A percentile compares a stretch with the other conserved stretches of the same genome.
phyloP scores from a whole-genome alignment of 768 basidiomycete genomes.

The Pilatotrama ljubarskyi region DNA sequence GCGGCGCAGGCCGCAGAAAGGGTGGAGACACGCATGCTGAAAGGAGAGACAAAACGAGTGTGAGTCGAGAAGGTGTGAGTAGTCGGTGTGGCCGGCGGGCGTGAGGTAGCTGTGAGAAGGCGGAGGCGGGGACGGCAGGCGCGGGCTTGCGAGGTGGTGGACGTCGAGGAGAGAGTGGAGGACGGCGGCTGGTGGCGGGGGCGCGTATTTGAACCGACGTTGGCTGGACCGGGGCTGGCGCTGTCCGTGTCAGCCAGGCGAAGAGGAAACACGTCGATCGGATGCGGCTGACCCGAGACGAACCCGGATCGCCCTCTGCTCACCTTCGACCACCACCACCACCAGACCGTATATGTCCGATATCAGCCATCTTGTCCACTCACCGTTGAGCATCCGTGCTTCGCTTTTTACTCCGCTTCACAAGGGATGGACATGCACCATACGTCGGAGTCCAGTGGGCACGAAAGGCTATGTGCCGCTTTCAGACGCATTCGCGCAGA shows the following conservation, averaged over 20 bases:
- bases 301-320: not conserved
- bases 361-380: too few relatives aligned
- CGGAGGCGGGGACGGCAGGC: not conserved
- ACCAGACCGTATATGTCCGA: too few relatives aligned
- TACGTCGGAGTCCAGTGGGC: too few relatives aligned
- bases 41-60: constrained; percentile 14
- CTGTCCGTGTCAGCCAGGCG: not conserved
- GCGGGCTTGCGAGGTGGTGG: constrained; percentile 1
- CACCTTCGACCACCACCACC: not conserved
- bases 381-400: too few relatives aligned
- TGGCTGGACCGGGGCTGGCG: not conserved
- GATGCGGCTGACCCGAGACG: not conserved
- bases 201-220: constrained; percentile 1
- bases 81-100: constrained; percentile 16
- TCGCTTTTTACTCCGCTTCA: too few relatives aligned
- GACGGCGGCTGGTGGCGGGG: not conserved
- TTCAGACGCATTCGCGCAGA: too few relatives aligned
- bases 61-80: constrained; percentile 6
- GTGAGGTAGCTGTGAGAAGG: constrained; percentile 7
- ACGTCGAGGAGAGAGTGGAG: constrained; percentile 1
- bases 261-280: not conserved
- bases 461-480: too few relatives aligned
- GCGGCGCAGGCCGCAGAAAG: constrained; percentile 14
- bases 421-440: too few relatives aligned
- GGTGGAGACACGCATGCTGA: constrained; percentile 13